A percentile compares a stretch with the other conserved stretches of the same genome.
phyloP scores from a whole-genome alignment of 495 filamentous ascomycete genomes.

The Chaetomium tenue region DNA sequence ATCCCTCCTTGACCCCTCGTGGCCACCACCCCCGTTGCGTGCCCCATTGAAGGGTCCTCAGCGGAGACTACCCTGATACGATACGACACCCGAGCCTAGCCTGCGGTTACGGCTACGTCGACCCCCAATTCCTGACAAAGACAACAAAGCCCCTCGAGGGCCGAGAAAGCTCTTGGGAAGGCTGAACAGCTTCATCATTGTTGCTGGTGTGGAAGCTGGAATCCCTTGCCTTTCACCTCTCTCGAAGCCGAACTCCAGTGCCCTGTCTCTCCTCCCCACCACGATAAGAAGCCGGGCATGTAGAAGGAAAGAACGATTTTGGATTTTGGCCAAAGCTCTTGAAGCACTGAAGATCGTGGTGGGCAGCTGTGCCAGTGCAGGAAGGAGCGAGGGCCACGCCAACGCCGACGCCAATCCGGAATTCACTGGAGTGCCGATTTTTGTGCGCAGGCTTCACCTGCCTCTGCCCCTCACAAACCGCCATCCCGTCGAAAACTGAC shows the following conservation, averaged over 20 bases:
- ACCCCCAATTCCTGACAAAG: slow-evolving; percentile 12
- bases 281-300: not conserved
- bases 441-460: not conserved
- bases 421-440: not conserved
- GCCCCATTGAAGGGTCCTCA: not conserved
- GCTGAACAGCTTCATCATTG: not conserved
- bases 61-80: slow-evolving; percentile 16
- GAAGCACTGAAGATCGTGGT: not conserved
- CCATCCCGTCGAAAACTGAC: too few relatives aligned
- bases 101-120: not conserved
- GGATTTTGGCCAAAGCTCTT: not conserved
- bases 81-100: not conserved
- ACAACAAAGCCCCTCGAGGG: not conserved
- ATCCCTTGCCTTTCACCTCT: not conserved
- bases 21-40: slow-evolving; percentile 11
- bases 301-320: not conserved
- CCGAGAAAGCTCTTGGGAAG: not conserved
- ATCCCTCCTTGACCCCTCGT: slow-evolving; percentile 17
- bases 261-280: not conserved
- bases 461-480: too few relatives aligned
- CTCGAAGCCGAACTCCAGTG: not conserved
- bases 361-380: not conserved
- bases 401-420: not conserved
- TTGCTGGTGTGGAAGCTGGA: not conserved
- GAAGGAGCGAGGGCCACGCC: not conserved